A percentile compares a stretch with the other conserved stretches of the same genome.
Conservation (phyloP, 305 asterid species). For the Stenogyne calaminthoides region DNA sequence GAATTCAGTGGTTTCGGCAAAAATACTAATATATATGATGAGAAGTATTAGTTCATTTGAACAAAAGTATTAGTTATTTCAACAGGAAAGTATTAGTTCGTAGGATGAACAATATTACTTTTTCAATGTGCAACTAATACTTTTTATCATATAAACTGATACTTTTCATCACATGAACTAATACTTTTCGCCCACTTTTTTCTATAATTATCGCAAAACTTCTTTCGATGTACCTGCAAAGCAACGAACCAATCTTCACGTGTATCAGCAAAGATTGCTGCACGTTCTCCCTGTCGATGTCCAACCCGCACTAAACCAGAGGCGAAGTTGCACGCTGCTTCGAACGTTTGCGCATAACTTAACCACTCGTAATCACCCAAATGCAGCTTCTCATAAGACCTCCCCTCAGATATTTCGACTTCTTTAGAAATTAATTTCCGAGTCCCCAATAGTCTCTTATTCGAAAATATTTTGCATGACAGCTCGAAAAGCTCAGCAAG, state of each 20-base stretch:
- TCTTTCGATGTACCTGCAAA: slow-evolving; percentile 61
- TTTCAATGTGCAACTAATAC: too few relatives aligned
- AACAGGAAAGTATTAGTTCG: too few relatives aligned
- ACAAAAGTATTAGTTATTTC: too few relatives aligned
- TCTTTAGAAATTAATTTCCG: slow-evolving; percentile 73
- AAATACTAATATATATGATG: too few relatives aligned
- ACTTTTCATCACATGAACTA: slow-evolving; percentile 8
- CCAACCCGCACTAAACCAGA: slow-evolving; percentile 90
- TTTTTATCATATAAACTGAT: too few relatives aligned
- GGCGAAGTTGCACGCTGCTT: slow-evolving; percentile 75
- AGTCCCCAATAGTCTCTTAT: slow-evolving; percentile 71
- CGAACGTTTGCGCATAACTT: slow-evolving; percentile 78
- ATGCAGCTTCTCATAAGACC: slow-evolving; percentile 94
- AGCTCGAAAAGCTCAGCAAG: slow-evolving; percentile 94
- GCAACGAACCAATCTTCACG: slow-evolving; percentile 96
- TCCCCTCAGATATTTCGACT: slow-evolving; percentile 69
- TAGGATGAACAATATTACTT: too few relatives aligned
- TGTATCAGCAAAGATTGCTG: slow-evolving; percentile 97
- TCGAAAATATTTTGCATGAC: slow-evolving; percentile 57
- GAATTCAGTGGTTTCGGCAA: slow-evolving; percentile 8
- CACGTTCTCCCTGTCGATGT: slow-evolving; percentile 87
- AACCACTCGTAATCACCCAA: slow-evolving; percentile 93
- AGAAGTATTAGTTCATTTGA: too few relatives aligned
- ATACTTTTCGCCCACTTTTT: too few relatives aligned
- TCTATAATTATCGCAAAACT: too few relatives aligned